Conservation (phyloP, 1,139 yeast genomes). For the Suhomyces kunorum region DNA sequence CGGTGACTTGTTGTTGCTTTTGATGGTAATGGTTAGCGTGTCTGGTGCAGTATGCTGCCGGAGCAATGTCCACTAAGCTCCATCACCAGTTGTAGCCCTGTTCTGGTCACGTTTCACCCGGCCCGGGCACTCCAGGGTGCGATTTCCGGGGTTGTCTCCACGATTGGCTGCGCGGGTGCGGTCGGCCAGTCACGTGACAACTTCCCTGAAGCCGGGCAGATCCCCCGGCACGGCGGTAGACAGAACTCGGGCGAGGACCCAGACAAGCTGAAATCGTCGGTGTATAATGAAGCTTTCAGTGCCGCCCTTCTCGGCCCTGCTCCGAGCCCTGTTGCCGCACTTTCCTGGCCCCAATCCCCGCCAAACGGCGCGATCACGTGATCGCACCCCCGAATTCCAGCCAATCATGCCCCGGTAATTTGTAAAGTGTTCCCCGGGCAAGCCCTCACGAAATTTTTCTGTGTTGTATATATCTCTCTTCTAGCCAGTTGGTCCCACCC, state of each 20-base stretch:
- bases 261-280: no score
- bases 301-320: no score
- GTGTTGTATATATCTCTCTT: constrained; percentile 1
- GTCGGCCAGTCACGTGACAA: neutral
- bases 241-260: no score
- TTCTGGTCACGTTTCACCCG: neutral
- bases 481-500: constrained; percentile 1
- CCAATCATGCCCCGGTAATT: constrained; percentile 14
- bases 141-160: neutral
- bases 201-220: neutral
- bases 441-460: constrained; percentile 16
- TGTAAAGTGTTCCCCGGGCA: constrained; percentile 15
- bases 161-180: constrained; percentile 1
- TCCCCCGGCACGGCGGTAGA: no score
- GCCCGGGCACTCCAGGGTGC: neutral
- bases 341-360: neutral
- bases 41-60: no score
- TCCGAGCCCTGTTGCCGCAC: no score
- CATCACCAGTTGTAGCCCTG: neutral
- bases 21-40: neutral
- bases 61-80: no score
- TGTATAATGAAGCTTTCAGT: no score
- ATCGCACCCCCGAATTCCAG: constrained; percentile 3
- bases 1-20: neutral
- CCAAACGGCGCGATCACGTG: constrained; percentile 4